phyloP scores from a whole-genome alignment of 163 green algal species.

The Chlorella variabilis region DNA sequence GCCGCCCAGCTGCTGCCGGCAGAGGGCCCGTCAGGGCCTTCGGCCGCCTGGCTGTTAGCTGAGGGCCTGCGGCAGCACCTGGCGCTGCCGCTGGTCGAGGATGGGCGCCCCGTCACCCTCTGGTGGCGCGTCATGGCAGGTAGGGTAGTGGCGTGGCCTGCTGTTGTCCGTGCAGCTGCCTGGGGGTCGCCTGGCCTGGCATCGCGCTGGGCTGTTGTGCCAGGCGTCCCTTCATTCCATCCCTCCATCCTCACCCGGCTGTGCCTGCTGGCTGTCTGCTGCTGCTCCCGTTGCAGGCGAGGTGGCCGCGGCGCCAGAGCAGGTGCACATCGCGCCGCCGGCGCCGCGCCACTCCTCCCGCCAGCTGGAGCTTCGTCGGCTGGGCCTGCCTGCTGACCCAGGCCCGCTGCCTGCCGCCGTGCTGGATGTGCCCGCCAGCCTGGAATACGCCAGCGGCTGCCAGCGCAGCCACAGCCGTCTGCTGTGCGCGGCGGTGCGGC shows the following conservation, averaged over 20 bases:
- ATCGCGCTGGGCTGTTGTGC: no score
- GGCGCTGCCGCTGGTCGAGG: slow-evolving; percentile 9
- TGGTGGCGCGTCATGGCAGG: slow-evolving; percentile 41
- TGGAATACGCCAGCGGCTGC: slow-evolving; percentile 43
- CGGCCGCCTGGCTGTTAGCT: slow-evolving; percentile 14
- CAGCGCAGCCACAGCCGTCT: slow-evolving; percentile 32
- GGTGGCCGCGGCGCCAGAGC: slow-evolving; percentile 1
- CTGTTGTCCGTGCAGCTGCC: not conserved
- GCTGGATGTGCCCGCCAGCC: slow-evolving; percentile 19
- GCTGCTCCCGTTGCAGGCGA: slow-evolving; percentile 18
- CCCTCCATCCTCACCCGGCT: no score
- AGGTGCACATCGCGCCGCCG: slow-evolving; percentile 11
- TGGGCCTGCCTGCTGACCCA: not conserved
- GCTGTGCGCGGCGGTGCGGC: slow-evolving; percentile 20
- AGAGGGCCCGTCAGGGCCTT: not conserved
- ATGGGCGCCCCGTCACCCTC: not conserved
- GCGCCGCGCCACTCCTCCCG: slow-evolving; percentile 4
- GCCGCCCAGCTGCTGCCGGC: not conserved
- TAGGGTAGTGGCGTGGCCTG: not conserved
- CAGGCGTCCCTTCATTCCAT: no score
- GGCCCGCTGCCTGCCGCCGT: not conserved
- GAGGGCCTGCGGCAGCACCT: slow-evolving; percentile 31
- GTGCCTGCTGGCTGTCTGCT: no score
- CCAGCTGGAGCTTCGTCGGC: not conserved
- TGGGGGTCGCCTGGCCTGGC: no score